Evolutionary conservation across 176 grass and related monocot genomes (phyloP).

Genomic region (Carex kokanica): DNA sequence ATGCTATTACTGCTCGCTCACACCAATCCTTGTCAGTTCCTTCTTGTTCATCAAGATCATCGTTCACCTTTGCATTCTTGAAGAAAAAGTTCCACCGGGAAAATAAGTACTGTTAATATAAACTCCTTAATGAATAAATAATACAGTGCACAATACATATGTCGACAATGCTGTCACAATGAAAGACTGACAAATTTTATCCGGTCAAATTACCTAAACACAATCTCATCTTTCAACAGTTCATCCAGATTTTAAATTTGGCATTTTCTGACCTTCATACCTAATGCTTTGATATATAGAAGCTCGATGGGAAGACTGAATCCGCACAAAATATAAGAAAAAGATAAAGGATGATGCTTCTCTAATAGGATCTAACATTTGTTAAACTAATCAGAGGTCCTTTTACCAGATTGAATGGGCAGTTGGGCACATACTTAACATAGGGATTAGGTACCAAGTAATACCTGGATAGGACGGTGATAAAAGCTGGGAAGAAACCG

Average conservation of each 20-base stretch:
- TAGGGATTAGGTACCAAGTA: not conserved
- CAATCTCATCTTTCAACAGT: no score
- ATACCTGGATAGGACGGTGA: slow-evolving; percentile 54
- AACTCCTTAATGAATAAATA: not conserved
- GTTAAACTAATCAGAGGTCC: not conserved
- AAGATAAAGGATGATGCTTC: not conserved
- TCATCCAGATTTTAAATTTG: no score
- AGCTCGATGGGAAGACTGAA: not conserved
- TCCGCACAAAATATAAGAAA: not conserved
- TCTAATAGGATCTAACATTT: not conserved
- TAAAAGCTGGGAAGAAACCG: slow-evolving; percentile 65
- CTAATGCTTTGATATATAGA: not conserved
- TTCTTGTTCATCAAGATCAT: slow-evolving; percentile 47
- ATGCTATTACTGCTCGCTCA: slow-evolving; percentile 35
- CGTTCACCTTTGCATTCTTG: slow-evolving; percentile 50
- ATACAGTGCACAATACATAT: not conserved
- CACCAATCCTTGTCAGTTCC: not conserved
- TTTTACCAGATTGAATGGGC: not conserved
- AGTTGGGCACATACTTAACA: not conserved
- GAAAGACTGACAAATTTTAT: not conserved
- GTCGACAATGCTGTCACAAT: not conserved
- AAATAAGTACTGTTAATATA: not conserved
- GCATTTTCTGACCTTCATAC: no score
- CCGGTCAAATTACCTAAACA: not conserved
- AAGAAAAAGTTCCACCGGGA: not conserved